A percentile compares a stretch with the other conserved stretches of the same genome.
Conservation (phyloP, 805 yeast species). For the Saturnispora quitensis region DNA sequence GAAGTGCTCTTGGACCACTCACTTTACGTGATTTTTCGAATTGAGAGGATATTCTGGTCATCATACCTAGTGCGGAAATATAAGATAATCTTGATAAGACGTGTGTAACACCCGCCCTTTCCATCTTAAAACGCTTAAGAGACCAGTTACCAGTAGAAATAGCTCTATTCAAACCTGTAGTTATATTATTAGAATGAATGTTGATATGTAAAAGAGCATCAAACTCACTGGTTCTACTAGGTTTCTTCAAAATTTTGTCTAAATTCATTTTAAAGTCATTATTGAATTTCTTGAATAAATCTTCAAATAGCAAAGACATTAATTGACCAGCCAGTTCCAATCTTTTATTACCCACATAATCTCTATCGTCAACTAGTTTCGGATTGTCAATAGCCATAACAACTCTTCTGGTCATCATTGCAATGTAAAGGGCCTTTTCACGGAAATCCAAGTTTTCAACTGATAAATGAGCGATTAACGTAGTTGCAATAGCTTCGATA, state of each 20-base stretch:
- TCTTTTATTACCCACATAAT: slow-evolving; percentile 96
- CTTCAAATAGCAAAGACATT: slow-evolving; percentile 91
- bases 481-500: slow-evolving; percentile 90
- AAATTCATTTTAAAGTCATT: slow-evolving; percentile 89
- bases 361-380: slow-evolving; percentile 94
- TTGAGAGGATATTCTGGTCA: slow-evolving; percentile 99
- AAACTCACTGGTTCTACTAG: slow-evolving; percentile 89
- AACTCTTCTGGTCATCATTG: slow-evolving; percentile 94
- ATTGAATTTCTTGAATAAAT: slow-evolving; percentile 93
- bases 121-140: slow-evolving; percentile 97
- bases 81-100: slow-evolving; percentile 86
- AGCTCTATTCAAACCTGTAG: slow-evolving; percentile 91
- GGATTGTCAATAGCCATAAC: slow-evolving; percentile 93
- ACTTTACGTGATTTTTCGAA: slow-evolving; percentile 97
- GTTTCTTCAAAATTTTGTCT: slow-evolving; percentile 88
- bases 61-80: slow-evolving; percentile 96
- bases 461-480: slow-evolving; percentile 90
- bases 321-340: slow-evolving; percentile 95
- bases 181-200: slow-evolving; percentile 86
- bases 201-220: slow-evolving; percentile 87
- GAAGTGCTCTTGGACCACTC: slow-evolving; percentile 96
- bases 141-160: slow-evolving; percentile 99
- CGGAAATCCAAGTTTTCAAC: slow-evolving; percentile 77
- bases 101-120: slow-evolving; percentile 98
- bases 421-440: slow-evolving; percentile 89